Evolutionary conservation across 345 rosid species (phyloP), one percentile per base, ranked within the genome.

Genomic region (Trapa bicornis): DNA sequence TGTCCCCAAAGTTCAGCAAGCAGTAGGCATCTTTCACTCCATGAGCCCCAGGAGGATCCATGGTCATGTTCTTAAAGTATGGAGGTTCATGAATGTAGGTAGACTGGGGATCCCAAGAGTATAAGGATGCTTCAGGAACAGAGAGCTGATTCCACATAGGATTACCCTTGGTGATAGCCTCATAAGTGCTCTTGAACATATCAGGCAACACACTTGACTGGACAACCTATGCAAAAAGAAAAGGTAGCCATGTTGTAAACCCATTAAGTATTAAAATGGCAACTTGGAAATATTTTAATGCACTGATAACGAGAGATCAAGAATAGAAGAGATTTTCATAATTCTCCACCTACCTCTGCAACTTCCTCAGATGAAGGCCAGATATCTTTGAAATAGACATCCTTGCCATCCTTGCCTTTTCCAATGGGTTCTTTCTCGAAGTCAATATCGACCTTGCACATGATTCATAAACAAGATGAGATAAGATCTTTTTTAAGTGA

Each of bases 31-130:
- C 97, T 75, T 89, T 94, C 71, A 94, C 93, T 54, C 87, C 88
- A 68, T 85, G 89, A 38, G 92, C 81, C 13, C 97, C 99, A 32
- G 96, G 96, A 76, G 97, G 96, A 73, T 82, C 81, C 85, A 87
- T 79, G 69, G 99, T 86, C 96, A 94, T 94, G 76, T 67, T 81
- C 85, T 91, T 91, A 79, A 94, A 94, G 81, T 94, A 94, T 1
- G 97, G 99, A 8, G 99, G 97, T 69, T 94, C 99, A 29, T 94
- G 99, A 75, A 94, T 91, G 83, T 94, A 94, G 72, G 99, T 94
- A 52, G 99, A 94, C 65, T 79, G 84, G 22, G 89, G 79, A 65
- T 94, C 96, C 99, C 99, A 94, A 6, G 89, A 76, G 69, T 89
- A 94, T n/a, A 85, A 76, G 64, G 78, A 74, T 67, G 68, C 42